A percentile compares a stretch with the other conserved stretches of the same genome.
These are phyloP conservation scores for Xylaria grammica DNA, from an alignment of 495 filamentous ascomycete species.

Conservation along the genomic window DNA sequence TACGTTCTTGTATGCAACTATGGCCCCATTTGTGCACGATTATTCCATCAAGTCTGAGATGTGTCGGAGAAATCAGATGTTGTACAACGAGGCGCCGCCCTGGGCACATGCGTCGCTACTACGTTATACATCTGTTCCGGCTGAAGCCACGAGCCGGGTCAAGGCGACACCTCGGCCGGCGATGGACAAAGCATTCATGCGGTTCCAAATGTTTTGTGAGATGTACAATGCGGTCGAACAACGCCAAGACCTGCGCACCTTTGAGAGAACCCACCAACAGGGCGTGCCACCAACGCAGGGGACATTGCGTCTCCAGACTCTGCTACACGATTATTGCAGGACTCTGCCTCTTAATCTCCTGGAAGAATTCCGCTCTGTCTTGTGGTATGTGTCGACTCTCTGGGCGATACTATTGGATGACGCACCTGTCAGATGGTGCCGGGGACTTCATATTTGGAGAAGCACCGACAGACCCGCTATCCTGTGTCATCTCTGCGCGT, in stretches of 20 bases:
- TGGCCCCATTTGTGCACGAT: background rate
- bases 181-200: background rate
- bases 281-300: no score
- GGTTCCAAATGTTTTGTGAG: background rate
- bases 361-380: background rate
- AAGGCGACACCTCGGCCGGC: background rate
- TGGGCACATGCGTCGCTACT: background rate
- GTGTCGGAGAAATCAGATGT: no score
- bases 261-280: no score
- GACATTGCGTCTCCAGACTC: background rate
- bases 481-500: background rate
- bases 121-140: no score
- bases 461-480: background rate
- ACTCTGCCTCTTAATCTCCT: background rate
- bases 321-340: background rate
- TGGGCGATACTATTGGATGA: background rate
- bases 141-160: no score
- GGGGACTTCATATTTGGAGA: background rate
- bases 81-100: background rate
- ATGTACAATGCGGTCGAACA: background rate
- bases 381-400: background rate
- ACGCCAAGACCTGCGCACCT: background rate
- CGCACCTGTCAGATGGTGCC: no score
- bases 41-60: background rate
- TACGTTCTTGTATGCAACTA: background rate